Conservation (phyloP, 768 basidiomycete species). For the Psilocybe cyanescens region DNA sequence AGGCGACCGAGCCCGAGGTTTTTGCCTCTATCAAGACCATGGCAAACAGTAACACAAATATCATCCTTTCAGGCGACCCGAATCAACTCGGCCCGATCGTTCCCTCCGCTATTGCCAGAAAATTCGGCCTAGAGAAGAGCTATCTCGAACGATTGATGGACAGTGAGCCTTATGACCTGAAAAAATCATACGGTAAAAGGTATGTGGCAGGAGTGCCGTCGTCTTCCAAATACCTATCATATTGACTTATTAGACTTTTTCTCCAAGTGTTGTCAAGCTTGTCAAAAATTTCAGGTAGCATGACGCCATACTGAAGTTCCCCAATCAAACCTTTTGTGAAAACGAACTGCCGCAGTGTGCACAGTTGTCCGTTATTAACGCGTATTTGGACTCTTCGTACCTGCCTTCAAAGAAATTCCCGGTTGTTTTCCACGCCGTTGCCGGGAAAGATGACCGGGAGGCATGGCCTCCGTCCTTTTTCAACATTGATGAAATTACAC, state of each 20-base stretch:
- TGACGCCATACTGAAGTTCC: conserved; percentile 58
- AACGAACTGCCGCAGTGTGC: conserved; percentile 55
- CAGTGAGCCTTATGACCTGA: no score
- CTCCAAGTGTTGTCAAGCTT: conserved; percentile 60
- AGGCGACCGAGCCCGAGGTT: conserved; percentile 71
- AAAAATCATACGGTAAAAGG: conserved; percentile 11
- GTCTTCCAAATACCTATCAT: conserved; percentile 4
- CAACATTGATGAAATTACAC: conserved; percentile 61
- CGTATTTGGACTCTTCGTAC: conserved; percentile 40
- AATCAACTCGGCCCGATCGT: conserved; percentile 76
- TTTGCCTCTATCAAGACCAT: conserved; percentile 67
- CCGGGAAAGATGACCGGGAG: conserved; percentile 69
- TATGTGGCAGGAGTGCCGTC: neutral
- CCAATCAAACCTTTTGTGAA: conserved; percentile 63
- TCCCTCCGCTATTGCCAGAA: conserved; percentile 56
- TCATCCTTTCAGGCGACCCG: conserved; percentile 71
- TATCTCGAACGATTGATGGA: conserved; percentile 66
- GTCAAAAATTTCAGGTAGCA: conserved; percentile 72
- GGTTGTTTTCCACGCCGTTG: conserved; percentile 61
- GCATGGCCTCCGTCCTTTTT: conserved; percentile 73
- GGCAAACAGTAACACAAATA: conserved; percentile 53
- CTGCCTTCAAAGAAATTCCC: conserved; percentile 56
- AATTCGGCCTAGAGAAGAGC: conserved; percentile 60
- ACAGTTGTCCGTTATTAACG: conserved; percentile 40
- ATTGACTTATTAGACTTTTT: neutral